Evolutionary conservation across 2,329 filamentous ascomycete genomes (phyloP).

Genomic region (Phyllosticta citriasiana): DNA sequence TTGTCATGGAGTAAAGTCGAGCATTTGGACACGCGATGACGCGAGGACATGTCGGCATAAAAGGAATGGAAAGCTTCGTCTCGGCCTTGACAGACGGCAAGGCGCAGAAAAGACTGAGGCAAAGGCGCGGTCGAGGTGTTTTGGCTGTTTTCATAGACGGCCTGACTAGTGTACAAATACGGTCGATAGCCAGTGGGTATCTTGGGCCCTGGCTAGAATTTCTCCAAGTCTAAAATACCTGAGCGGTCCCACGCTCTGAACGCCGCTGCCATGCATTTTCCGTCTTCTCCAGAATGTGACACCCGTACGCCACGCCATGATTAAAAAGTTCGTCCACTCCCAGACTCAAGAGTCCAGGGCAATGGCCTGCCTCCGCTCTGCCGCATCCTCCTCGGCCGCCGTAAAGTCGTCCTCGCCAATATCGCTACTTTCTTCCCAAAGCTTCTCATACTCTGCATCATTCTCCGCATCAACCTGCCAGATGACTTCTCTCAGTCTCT

Average conservation of each 20-base stretch:
- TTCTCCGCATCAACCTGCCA: conserved; percentile 69
- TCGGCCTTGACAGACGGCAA: not conserved
- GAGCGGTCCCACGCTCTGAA: conserved; percentile 6
- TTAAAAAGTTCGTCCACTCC: not conserved
- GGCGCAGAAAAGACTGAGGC: not conserved
- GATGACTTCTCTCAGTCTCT: conserved; percentile 79
- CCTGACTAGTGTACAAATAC: conserved; percentile 27
- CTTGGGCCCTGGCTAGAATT: conserved; percentile 16
- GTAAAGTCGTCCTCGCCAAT: conserved; percentile 79
- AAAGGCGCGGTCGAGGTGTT: conserved; percentile 8
- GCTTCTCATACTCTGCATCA: conserved; percentile 63
- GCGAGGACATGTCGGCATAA: conserved; percentile 1
- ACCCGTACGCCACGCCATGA: not conserved
- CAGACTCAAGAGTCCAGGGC: conserved; percentile 23
- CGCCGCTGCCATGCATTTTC: conserved; percentile 1
- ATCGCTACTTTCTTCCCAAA: conserved; percentile 83
- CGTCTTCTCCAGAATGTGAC: not conserved
- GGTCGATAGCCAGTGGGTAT: conserved; percentile 15
- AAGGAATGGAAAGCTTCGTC: conserved; percentile 6
- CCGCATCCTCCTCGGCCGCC: conserved; percentile 63
- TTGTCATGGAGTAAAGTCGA: conserved; percentile 67
- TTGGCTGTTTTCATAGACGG: conserved; percentile 24
- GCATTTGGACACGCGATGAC: not conserved
- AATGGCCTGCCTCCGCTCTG: conserved; percentile 42
- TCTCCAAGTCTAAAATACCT: conserved; percentile 18